phyloP scores from a whole-genome alignment of 768 basidiomycete species.

The Suillus weaverae region DNA sequence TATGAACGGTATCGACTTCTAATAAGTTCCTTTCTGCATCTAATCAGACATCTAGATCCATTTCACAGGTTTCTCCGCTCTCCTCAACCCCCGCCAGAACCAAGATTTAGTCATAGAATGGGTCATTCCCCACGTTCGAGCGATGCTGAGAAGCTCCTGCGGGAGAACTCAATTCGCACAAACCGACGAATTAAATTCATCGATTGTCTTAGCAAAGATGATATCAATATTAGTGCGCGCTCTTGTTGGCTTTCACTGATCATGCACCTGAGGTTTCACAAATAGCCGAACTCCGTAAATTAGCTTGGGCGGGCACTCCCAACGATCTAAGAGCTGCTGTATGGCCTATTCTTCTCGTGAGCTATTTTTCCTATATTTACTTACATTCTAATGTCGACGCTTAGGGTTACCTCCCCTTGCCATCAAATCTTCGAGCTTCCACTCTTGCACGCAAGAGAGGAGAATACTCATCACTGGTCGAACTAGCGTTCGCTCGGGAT shows the following conservation, averaged over 20 bases:
- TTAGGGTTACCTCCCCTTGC: constrained; percentile 91
- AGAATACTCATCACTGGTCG: constrained; percentile 89
- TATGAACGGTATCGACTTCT: constrained; percentile 59
- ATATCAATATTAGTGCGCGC: constrained; percentile 61
- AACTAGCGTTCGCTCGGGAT: constrained; percentile 86
- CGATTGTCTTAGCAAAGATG: constrained; percentile 71
- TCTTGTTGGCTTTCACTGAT: constrained; percentile 10
- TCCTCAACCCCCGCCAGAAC: constrained; percentile 18
- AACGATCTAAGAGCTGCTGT: constrained; percentile 82
- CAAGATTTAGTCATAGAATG: constrained; percentile 12
- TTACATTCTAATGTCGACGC: constrained; percentile 10
- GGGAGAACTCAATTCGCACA: constrained; percentile 76
- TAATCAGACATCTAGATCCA: constrained; percentile 51
- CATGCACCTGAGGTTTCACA: background rate
- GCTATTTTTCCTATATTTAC: constrained; percentile 23
- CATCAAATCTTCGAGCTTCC: constrained; percentile 67
- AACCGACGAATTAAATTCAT: constrained; percentile 81
- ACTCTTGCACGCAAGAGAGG: constrained; percentile 88
- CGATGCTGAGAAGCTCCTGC: constrained; percentile 58
- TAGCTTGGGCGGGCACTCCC: constrained; percentile 96
- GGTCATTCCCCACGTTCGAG: constrained; percentile 20
- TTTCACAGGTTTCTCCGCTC: constrained; percentile 52
- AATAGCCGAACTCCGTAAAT: constrained; percentile 79
- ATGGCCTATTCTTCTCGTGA: constrained; percentile 91
- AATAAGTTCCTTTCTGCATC: constrained; percentile 22